These are phyloP conservation scores for Endothia cerciana DNA, from an alignment of 2,329 filamentous ascomycete genomes.

Conservation along the genomic window DNA sequence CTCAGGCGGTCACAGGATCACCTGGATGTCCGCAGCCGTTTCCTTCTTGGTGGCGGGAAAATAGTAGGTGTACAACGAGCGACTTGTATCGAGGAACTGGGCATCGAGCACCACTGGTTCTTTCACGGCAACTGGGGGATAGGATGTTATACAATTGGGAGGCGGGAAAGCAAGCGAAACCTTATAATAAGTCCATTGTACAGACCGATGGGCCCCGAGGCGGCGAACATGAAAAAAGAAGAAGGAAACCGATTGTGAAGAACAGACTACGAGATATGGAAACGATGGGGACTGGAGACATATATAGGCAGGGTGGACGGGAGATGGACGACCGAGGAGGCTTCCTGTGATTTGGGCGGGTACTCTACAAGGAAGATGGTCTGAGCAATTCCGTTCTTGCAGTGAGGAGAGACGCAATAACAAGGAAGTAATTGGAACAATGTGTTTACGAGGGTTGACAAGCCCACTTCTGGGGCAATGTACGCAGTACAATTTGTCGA, in stretches of 20 bases:
- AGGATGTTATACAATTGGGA: constrained; percentile 32
- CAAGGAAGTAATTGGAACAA: constrained; percentile 31
- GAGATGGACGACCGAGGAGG: constrained; percentile 31
- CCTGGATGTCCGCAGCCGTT: constrained; percentile 19
- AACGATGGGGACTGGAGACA: constrained; percentile 46
- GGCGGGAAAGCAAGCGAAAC: constrained; percentile 31
- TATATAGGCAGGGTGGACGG: constrained; percentile 48
- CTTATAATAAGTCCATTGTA: constrained; percentile 46
- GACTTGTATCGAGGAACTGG: constrained; percentile 27
- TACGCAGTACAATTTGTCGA: constrained; percentile 30
- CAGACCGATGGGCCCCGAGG: constrained; percentile 41
- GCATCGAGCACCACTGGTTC: constrained; percentile 28
- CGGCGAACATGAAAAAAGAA: constrained; percentile 23
- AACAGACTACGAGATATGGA: constrained; percentile 34
- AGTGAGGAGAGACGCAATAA: constrained; percentile 30
- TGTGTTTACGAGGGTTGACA: constrained; percentile 30
- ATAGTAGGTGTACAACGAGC: constrained; percentile 28
- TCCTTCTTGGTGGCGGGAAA: constrained; percentile 25
- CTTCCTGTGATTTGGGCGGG: constrained; percentile 27
- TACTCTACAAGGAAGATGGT: constrained; percentile 29
- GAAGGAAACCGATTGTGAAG: constrained; percentile 26
- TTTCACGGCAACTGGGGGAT: constrained; percentile 22
- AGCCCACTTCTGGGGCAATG: constrained; percentile 31
- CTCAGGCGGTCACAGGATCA: constrained; percentile 18
- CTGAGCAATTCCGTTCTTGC: constrained; percentile 27